Evolutionary conservation across 1,284 basidiomycete genomes (phyloP), one percentile per base, ranked within the genome.

Genomic region (Marasmius oreades): DNA sequence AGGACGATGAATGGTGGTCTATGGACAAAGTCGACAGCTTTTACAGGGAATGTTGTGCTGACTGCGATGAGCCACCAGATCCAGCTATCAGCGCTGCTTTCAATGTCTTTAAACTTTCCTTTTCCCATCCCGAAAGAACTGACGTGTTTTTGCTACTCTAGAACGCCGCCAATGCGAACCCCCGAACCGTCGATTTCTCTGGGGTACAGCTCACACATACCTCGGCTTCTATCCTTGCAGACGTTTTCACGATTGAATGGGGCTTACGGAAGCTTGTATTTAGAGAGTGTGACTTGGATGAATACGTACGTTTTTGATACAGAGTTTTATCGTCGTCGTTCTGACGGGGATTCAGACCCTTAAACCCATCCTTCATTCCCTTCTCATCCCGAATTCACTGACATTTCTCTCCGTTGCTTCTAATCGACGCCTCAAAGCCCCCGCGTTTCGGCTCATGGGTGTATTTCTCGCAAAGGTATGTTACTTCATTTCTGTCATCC

Each of bases 221-320:
- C 2, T 78, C 84, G 0, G 88, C 92, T 0, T 85, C 88, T 24
- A 86, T 93, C 11, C 77, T 98, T 22, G 90, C 94, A 0, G 95
- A 96, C 70, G 84, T 96, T 11, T 85, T 97, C 58, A 85, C 85
- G 6, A 87, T 95, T 58, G 92, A 95, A 69, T 96, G 93, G 88
- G 93, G 92, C 0, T 75, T 96, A 20, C 78, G 86, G 36, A 93
- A 92, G 63, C 72, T 95, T 23, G 85, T 89, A 0, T 80, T 95
- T 57, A 85, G 90, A 55, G 86, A 93, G 71, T 88, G 90, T 69
- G 81, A 87, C 71, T 70, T 96, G 44, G 87, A 91, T 58, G 92
- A 96, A 53, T 78, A 82, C 56, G 92, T 92, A 63, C 59, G 82
- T 72, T 24, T 16, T 54, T 59, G 16, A 54, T 36, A 55, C 34